phyloP scores from a whole-genome alignment of 345 rosid genomes.

The Sapria himalayana region DNA sequence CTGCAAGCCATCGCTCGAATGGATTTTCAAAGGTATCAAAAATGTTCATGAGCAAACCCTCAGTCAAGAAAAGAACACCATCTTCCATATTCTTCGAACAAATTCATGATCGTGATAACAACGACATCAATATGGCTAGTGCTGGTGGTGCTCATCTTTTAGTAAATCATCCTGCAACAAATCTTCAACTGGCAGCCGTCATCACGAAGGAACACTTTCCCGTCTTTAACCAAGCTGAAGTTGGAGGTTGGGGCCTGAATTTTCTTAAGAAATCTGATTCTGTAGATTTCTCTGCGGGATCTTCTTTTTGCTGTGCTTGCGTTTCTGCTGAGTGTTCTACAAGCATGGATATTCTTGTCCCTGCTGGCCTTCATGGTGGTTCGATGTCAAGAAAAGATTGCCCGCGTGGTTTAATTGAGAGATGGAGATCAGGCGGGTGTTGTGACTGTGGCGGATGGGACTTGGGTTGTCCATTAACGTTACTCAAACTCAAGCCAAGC shows the following conservation, averaged over 20 bases:
- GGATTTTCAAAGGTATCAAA: slow-evolving; percentile 48
- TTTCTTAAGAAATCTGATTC: slow-evolving; percentile 39
- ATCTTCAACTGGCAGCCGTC: slow-evolving; percentile 61
- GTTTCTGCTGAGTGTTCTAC: slow-evolving; percentile 19
- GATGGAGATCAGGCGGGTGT: slow-evolving; percentile 80
- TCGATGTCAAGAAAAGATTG: slow-evolving; percentile 43
- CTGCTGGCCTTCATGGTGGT: slow-evolving; percentile 83
- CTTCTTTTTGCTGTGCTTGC: slow-evolving; percentile 10
- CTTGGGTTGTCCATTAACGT: slow-evolving; percentile 51
- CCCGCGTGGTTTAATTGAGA: slow-evolving; percentile 51
- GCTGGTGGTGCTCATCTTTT: slow-evolving; percentile 17
- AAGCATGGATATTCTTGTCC: slow-evolving; percentile 49
- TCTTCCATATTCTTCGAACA: slow-evolving; percentile 30
- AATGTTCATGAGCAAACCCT: slow-evolving; percentile 25
- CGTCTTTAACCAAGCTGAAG: slow-evolving; percentile 12
- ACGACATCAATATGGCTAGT: slow-evolving; percentile 15
- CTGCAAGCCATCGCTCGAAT: slow-evolving; percentile 22
- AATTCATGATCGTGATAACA: slow-evolving; percentile 16
- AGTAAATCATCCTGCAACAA: slow-evolving; percentile 34
- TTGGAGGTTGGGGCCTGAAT: slow-evolving; percentile 91
- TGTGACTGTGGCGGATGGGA: slow-evolving; percentile 99
- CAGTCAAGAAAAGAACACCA: slow-evolving; percentile 35
- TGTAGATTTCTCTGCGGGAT: slow-evolving; percentile 9
- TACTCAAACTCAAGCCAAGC: slow-evolving; percentile 24
- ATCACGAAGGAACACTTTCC: slow-evolving; percentile 39